Conservation (phyloP, 139 green algal species). For the Haematococcus sp. region DNA sequence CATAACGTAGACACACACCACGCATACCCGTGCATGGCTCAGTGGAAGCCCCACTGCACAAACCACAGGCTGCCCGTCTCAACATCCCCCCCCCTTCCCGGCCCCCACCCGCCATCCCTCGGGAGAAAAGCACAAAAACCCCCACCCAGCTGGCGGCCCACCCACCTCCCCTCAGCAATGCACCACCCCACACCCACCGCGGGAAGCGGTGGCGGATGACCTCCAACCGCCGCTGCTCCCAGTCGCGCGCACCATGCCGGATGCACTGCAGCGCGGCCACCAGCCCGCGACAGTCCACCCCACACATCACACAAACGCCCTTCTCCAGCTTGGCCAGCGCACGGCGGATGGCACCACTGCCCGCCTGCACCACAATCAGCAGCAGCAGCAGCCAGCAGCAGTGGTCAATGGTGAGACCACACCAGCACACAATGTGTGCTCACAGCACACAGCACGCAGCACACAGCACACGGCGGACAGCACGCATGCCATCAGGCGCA, state of each 20-base stretch:
- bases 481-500: too few species aligned
- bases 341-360: constrained; percentile 52
- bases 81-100: not conserved
- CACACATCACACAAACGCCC: constrained; percentile 35
- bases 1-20: too few species aligned
- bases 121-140: too few species aligned
- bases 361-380: constrained; percentile 6
- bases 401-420: too few species aligned
- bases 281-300: constrained; percentile 68
- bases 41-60: too few species aligned
- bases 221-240: not conserved
- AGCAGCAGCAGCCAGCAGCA: too few species aligned
- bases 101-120: not conserved
- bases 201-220: not conserved
- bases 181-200: not conserved
- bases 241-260: constrained; percentile 21
- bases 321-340: constrained; percentile 43
- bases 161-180: too few species aligned
- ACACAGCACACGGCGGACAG: too few species aligned
- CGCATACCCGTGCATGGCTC: too few species aligned
- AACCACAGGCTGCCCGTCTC: not conserved
- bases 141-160: too few species aligned
- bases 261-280: constrained; percentile 65
- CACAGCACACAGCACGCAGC: too few species aligned
- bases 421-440: too few species aligned